Evolutionary conservation across 257 asterid genomes (phyloP).

Genomic region (Henckelia pumila): DNA sequence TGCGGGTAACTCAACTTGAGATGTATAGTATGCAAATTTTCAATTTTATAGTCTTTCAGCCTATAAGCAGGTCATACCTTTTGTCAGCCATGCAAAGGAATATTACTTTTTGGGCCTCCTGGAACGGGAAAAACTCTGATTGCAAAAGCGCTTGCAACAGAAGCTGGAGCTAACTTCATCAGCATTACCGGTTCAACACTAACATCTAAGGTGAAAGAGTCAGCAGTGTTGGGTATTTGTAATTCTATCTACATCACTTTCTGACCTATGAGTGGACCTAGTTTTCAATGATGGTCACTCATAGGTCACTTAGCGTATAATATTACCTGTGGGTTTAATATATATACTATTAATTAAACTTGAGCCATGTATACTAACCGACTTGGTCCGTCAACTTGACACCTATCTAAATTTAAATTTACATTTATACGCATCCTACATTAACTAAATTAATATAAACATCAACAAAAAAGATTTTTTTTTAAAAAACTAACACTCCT

Average conservation of each 20-base stretch:
- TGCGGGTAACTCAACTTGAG: slow-evolving; percentile 55
- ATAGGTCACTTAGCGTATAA: background rate
- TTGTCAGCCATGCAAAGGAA: slow-evolving; percentile 97
- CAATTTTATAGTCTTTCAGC: slow-evolving; percentile 15
- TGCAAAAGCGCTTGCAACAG: slow-evolving; percentile 98
- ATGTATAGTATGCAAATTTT: slow-evolving; percentile 4
- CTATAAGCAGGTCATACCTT: slow-evolving; percentile 2
- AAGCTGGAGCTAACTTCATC: slow-evolving; percentile 96
- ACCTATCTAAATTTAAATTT: too few relatives aligned
- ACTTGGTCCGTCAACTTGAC: too few relatives aligned
- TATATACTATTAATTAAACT: too few relatives aligned
- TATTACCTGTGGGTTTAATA: background rate
- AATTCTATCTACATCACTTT: slow-evolving; percentile 9
- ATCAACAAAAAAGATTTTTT: too few relatives aligned
- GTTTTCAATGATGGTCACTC: background rate
- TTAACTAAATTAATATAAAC: too few relatives aligned
- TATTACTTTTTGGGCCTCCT: slow-evolving; percentile 97
- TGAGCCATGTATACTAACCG: too few relatives aligned
- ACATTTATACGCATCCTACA: too few relatives aligned
- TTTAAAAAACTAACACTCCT: too few relatives aligned
- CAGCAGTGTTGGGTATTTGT: slow-evolving; percentile 3
- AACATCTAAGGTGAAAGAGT: slow-evolving; percentile 73
- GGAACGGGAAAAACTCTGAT: slow-evolving; percentile 99
- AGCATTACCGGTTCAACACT: slow-evolving; percentile 97
- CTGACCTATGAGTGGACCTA: slow-evolving; percentile 6